Conservation (phyloP, 108 stramenopile species). For the Cafeteria roenbergensis region DNA sequence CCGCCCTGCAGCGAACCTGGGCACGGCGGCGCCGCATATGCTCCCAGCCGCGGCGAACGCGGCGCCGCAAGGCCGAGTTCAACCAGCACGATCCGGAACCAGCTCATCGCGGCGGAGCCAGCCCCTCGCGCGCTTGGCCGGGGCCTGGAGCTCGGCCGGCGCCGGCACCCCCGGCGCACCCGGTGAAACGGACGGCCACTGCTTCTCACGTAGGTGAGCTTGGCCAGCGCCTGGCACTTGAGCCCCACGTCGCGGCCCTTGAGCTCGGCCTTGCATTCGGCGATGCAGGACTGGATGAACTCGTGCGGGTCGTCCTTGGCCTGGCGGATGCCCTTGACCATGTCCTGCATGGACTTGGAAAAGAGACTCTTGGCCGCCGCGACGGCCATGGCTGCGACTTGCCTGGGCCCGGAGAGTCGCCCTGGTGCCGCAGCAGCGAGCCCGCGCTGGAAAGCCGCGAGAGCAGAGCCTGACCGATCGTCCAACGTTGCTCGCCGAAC, state of each 20-base stretch:
- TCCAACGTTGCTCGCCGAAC: background rate
- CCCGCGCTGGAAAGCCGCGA: background rate
- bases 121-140: too few relatives aligned
- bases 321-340: constrained; percentile 92
- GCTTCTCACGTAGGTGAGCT: constrained; percentile 56
- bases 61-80: too few relatives aligned
- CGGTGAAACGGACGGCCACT: background rate
- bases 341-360: constrained; percentile 77
- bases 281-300: constrained; percentile 80
- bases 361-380: constrained; percentile 45
- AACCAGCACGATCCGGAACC: too few relatives aligned
- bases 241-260: constrained; percentile 68
- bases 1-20: too few relatives aligned
- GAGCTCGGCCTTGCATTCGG: constrained; percentile 85
- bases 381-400: too few relatives aligned
- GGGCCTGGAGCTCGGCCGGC: too few relatives aligned
- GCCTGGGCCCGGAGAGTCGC: too few relatives aligned
- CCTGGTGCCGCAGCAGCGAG: background rate
- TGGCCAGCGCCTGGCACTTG: constrained; percentile 85
- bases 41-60: too few relatives aligned
- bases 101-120: too few relatives aligned
- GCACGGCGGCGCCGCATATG: too few relatives aligned
- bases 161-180: background rate
- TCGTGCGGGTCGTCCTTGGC: constrained; percentile 78
- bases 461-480: background rate